Base-by-base conservation (phyloP, 2,329 filamentous ascomycete genomes). In the Aspergillus viridinutans region DNA sequence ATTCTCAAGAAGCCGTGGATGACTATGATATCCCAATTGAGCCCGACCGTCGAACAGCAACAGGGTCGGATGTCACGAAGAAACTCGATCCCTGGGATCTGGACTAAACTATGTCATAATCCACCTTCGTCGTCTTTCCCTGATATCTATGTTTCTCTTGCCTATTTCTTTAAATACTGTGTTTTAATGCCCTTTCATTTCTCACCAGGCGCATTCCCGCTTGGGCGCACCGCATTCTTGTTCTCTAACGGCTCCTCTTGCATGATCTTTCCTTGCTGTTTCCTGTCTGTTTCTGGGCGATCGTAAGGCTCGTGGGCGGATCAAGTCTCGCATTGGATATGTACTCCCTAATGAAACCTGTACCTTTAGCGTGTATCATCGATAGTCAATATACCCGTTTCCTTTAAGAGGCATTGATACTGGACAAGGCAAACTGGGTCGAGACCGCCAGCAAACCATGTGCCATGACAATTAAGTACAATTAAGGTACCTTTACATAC, bases 1-100 rank as follows among this genome's bases (percentile, higher is more conserved):
- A 57, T 49, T 62, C 59, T 14, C 60, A 62, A n/a, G 65, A 69
- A 40, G 62, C 66, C 14, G 70, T 72, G 48, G 74, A 76, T 63
- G 75, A 75, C 53, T 75, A 71, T 54, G 72, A 71, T 45, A 67
- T 76, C 49, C 74, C 74, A 47, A 64, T 74, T 52, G 66, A 69
- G 5, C 69, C 67, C 10, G 69, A 70, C 38, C 54, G 54, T 23
- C 61, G 61, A 4, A 55, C 52, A 21, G 52, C 52, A 21, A 47
- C 53, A 2, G 61, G 67, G 14, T 67, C 68, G 3, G 64, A 64
- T 25, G 61, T 64, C 17, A 59, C 47, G 53, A 61, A 54, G 43
- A 65, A 64, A 52, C 50, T 60, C 32, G 64, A 70, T 57, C 62
- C 66, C 40, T 71, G 67, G 67, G 68, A 69, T 42, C 56, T 71